phyloP scores from a whole-genome alignment of 164 flowering plant genomes.

The Sedum album region DNA sequence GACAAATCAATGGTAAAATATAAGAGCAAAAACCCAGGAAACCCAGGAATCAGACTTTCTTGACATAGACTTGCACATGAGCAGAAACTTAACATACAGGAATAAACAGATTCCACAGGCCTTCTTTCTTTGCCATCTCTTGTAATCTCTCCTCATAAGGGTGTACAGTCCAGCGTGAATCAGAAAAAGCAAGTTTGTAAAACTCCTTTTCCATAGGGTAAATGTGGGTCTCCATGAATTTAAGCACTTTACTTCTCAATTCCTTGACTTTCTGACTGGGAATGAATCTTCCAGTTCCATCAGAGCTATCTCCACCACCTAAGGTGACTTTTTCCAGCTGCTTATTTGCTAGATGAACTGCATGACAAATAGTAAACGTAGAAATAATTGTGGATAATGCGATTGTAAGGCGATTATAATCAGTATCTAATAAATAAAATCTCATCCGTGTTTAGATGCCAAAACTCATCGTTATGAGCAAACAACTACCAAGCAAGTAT shows the following conservation, averaged over 20 bases:
- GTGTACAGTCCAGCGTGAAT: constrained; percentile 78
- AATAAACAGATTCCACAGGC: constrained; percentile 86
- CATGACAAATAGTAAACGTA: constrained; percentile 8
- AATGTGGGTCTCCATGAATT: constrained; percentile 79
- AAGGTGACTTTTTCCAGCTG: constrained; percentile 14
- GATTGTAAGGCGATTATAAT: background rate
- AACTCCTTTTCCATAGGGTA: constrained; percentile 85
- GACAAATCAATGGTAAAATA: background rate
- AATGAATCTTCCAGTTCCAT: constrained; percentile 51
- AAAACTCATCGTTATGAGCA: background rate
- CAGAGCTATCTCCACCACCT: constrained; percentile 18
- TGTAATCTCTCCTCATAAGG: constrained; percentile 89
- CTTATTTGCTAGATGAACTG: constrained; percentile 22
- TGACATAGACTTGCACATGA: background rate
- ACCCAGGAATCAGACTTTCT: background rate
- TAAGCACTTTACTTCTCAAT: constrained; percentile 55
- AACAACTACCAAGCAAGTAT: background rate
- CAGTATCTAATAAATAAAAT: background rate
- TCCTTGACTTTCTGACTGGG: constrained; percentile 44
- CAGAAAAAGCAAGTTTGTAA: constrained; percentile 59
- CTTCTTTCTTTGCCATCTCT: constrained; percentile 80
- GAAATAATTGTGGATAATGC: background rate
- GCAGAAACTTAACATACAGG: constrained; percentile 52
- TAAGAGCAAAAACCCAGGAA: background rate
- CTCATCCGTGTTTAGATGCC: background rate